These are phyloP conservation scores for Venturia carpophila DNA, from an alignment of 2,329 filamentous ascomycete genomes.

Conservation along the genomic window DNA sequence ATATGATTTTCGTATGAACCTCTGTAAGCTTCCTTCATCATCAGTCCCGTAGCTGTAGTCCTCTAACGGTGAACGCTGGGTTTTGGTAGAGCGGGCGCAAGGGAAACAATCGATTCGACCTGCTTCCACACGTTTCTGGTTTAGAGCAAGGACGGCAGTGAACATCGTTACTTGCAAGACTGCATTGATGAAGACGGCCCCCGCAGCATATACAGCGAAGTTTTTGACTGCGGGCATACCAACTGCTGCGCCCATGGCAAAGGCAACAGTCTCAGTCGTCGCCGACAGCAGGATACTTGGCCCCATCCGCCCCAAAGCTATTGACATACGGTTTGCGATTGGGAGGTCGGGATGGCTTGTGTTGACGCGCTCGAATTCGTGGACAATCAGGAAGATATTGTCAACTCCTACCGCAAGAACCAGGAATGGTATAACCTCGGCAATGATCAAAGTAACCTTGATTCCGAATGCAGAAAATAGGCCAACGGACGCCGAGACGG, in stretches of 20 bases:
- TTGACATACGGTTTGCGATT: slow-evolving; percentile 77
- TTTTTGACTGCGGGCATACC: slow-evolving; percentile 98
- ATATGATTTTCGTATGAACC: slow-evolving; percentile 84
- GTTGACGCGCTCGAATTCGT: slow-evolving; percentile 95
- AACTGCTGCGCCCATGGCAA: slow-evolving; percentile 84
- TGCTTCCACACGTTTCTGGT: slow-evolving; percentile 84
- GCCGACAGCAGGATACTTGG: slow-evolving; percentile 94
- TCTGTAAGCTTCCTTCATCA: slow-evolving; percentile 75
- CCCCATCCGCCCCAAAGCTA: slow-evolving; percentile 89
- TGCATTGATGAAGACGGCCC: slow-evolving; percentile 94
- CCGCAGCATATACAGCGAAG: slow-evolving; percentile 92
- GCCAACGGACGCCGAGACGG: slow-evolving; percentile 88
- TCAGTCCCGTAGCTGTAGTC: slow-evolving; percentile 54
- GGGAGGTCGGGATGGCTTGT: slow-evolving; percentile 81
- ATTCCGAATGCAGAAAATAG: slow-evolving; percentile 87
- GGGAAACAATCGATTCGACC: slow-evolving; percentile 87
- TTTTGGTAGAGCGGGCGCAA: slow-evolving; percentile 72
- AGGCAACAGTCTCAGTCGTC: slow-evolving; percentile 88
- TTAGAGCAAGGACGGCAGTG: slow-evolving; percentile 80
- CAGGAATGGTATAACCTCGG: slow-evolving; percentile 96
- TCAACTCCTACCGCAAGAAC: slow-evolving; percentile 95
- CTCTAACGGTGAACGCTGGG: slow-evolving; percentile 35
- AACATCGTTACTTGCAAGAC: slow-evolving; percentile 97
- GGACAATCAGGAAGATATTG: slow-evolving; percentile 97
- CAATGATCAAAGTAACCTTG: slow-evolving; percentile 94